Base-by-base conservation (phyloP, 1,284 basidiomycete genomes). In the Flammula alnicola region DNA sequence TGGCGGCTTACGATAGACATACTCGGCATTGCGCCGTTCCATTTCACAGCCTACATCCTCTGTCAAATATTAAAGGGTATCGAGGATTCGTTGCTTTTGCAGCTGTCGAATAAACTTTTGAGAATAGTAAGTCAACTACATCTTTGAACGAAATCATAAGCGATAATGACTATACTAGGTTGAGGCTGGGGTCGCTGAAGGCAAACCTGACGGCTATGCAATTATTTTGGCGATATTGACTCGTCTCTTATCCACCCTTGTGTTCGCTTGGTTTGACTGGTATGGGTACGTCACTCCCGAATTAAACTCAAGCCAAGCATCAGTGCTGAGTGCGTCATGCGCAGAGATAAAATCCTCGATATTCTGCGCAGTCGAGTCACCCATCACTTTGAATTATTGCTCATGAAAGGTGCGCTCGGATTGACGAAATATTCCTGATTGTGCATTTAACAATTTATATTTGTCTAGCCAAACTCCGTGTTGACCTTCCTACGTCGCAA, bases 401-500 rank as follows among this genome's bases (percentile, higher is more conserved):
- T 57, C 5, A 56, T 59, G 47, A 42, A 49, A 47, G 46, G 52
- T 54, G 4, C 4, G 25, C 9, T n/a, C n/a, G n/a, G n/a, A n/a
- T 19, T 38, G 12, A 9, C 12, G 12, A 1, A 6, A 5, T n/a
- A 6, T 5, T 25, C 23, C 14, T 10, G n/a, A 10, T 7, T 41
- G n/a, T 25, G 22, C 7, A 25, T 12, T n/a, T 41, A 16, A 20
- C 11, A 3, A n/a, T 4, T 3, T 5, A 16, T 37, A 4, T 8
- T 41, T 12, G n/a, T 14, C 19, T 23, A 41, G 42, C 54, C 2
- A 50, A 39, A 10, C 37, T 56, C 8, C 17, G 32, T n/a, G 38
- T 49, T 16, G 47, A 52, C 36, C 40, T 56, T 10, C 42, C 52
- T 0, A 52, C 56, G 10, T 56, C 52, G 12, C 49, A 54, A 54